Base-by-base conservation (phyloP, 73 alveolate genomes). In the Paramecium octaurelia region DNA sequence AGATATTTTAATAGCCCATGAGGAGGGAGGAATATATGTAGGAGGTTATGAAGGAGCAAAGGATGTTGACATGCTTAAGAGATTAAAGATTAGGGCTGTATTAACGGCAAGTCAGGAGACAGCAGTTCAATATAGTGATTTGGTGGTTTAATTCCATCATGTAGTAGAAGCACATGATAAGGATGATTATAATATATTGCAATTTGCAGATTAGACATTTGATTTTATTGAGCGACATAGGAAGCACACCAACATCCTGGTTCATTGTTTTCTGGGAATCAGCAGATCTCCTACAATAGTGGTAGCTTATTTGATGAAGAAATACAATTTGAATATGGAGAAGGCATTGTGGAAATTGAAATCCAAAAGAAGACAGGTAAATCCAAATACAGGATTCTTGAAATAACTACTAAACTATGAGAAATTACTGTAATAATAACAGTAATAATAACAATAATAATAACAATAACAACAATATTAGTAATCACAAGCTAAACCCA, bases 31-130 rank as follows among this genome's bases (percentile, higher is more conserved):
- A 21, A 23, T 80, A 23, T 80, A 80, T 46, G 38, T 80, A 1
- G 91, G 91, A 43, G 91, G 91, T 20, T 80, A 80, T 80, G 91
- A 80, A 12, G 91, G 76, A 14, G 91, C 91, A 16, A 80, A 46
- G 57, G 91, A 80, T 80, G 8, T 80, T 8, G 91, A 80, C 1
- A 31, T 23, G 20, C 57, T 80, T 21, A 80, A 48, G 29, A 80
- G 44, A 80, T 35, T 80, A 48, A 80, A 48, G 21, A 80, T 80
- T n/a, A 80, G 91, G 24, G 91, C 91, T 3, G 91, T 80, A 8
- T 35, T 80, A 11, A 80, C 91, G 5, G 76, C 91, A 43, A 80
- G 91, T 46, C 21, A 23, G 14, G 91, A 80, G 16, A 80, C 91
- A 44, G 76, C 91, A 80, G 75, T 80, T 80, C 21, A 80, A 80